phyloP scores from a whole-genome alignment of 345 rosid genomes.

The Aquilaria malaccensis region DNA sequence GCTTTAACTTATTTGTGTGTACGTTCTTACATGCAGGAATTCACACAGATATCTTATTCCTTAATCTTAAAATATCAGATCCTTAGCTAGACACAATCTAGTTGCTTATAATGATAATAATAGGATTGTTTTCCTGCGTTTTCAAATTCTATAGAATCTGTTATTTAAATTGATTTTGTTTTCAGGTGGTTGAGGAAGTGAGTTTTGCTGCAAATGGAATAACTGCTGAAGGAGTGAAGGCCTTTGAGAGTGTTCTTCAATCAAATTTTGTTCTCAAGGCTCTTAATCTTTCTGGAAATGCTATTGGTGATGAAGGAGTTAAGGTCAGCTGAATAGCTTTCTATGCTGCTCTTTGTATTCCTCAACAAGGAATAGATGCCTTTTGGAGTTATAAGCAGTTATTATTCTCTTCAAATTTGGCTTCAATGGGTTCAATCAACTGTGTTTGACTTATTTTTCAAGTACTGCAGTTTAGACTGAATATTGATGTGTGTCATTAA shows the following conservation, averaged over 20 bases:
- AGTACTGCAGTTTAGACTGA: too few species aligned
- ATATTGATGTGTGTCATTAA: too few species aligned
- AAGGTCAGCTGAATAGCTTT: conserved; percentile 47
- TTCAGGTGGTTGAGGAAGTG: conserved; percentile 80
- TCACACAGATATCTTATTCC: too few species aligned
- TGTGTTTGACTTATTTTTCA: too few species aligned
- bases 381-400: neutral
- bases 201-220: conserved; percentile 96
- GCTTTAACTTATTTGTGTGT: neutral
- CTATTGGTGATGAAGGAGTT: conserved; percentile 92
- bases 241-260: conserved; percentile 83
- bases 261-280: conserved; percentile 62
- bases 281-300: conserved; percentile 86
- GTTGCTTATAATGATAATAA: too few species aligned
- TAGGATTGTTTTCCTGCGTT: neutral
- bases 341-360: too few species aligned
- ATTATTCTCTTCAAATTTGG: too few species aligned
- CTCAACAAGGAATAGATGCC: neutral
- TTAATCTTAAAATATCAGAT: too few species aligned
- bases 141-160: conserved; percentile 4
- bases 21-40: neutral
- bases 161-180: conserved; percentile 11
- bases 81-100: too few species aligned
- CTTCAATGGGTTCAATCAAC: too few species aligned
- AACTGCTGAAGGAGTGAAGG: conserved; percentile 77